Percentiles rank a stretch among this genome's conserved stretches.
Conservation (phyloP, 768 basidiomycete genomes). For the Tremella fuciformis region DNA sequence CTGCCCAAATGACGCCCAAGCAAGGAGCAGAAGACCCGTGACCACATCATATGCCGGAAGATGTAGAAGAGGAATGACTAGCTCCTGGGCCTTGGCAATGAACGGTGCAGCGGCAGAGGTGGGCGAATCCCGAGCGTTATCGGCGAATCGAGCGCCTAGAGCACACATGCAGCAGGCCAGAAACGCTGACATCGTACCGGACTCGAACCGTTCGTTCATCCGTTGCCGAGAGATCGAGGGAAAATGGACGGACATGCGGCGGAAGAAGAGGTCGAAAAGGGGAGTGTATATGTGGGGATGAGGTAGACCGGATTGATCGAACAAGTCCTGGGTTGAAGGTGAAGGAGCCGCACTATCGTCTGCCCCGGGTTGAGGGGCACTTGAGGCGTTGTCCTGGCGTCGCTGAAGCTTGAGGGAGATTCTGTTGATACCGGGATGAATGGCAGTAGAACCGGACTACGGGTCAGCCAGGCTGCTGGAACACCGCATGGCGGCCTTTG, state of each 20-base stretch:
- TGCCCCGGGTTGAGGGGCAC: slow-evolving; percentile 34
- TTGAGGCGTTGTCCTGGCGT: slow-evolving; percentile 25
- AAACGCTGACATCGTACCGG: slow-evolving; percentile 48
- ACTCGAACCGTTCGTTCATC: slow-evolving; percentile 38
- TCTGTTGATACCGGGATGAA: slow-evolving; percentile 50
- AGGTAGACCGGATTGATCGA: slow-evolving; percentile 45
- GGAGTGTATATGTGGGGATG: slow-evolving; percentile 37
- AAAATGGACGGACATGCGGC: slow-evolving; percentile 45
- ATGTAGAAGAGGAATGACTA: slow-evolving; percentile 44
- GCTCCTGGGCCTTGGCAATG: slow-evolving; percentile 48
- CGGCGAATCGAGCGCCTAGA: slow-evolving; percentile 36
- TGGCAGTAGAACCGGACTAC: slow-evolving; percentile 47
- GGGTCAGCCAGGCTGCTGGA: too few relatives aligned
- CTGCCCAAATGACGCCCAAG: slow-evolving; percentile 48
- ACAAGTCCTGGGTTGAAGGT: slow-evolving; percentile 22
- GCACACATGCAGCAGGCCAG: slow-evolving; percentile 46
- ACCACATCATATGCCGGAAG: slow-evolving; percentile 46
- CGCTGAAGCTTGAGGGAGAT: slow-evolving; percentile 48
- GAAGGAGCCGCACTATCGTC: slow-evolving; percentile 10
- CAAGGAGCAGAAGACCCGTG: slow-evolving; percentile 41
- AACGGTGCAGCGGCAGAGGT: slow-evolving; percentile 40
- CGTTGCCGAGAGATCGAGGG: slow-evolving; percentile 34
- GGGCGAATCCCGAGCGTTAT: slow-evolving; percentile 20
- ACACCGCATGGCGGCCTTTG: neutral
- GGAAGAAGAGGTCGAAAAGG: slow-evolving; percentile 42